These are phyloP conservation scores for Wallacemonas sp. DNA, from an alignment of 208 protist species.

Conservation along the genomic window DNA sequence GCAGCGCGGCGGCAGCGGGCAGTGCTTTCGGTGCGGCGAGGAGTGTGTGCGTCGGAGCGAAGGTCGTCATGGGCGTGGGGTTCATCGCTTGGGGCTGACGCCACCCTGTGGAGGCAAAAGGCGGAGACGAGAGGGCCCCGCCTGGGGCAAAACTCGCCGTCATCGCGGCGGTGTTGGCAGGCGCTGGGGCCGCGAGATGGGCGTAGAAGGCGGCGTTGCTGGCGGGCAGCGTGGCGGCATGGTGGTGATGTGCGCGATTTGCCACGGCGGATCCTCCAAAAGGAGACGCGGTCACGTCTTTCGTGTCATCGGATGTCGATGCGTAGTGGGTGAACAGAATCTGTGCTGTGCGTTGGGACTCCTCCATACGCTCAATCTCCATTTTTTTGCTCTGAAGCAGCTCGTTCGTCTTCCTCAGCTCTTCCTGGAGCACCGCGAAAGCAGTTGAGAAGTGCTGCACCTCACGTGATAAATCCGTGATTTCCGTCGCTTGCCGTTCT, in stretches of 20 bases:
- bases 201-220: background rate
- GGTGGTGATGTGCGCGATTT: background rate
- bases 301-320: background rate
- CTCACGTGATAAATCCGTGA: background rate
- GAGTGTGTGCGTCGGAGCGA: background rate
- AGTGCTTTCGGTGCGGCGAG: too few relatives aligned
- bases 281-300: too few relatives aligned
- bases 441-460: background rate
- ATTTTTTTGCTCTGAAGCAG: background rate
- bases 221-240: background rate
- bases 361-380: conserved; percentile 7
- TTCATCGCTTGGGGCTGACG: too few relatives aligned
- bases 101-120: too few relatives aligned
- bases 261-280: too few relatives aligned
- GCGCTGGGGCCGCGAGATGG: conserved; percentile 13
- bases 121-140: background rate
- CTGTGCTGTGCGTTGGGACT: conserved; percentile 6
- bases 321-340: background rate
- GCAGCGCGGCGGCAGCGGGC: background rate
- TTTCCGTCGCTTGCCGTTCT: background rate
- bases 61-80: background rate
- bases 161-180: background rate
- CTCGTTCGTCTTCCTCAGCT: background rate
- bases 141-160: background rate
- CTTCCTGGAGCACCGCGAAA: background rate